Percentiles rank a stretch among this genome's conserved stretches.
These are phyloP conservation scores for Alloteropsis angusta DNA, from an alignment of 202 grass and related monocot genomes.

Conservation along the genomic window DNA sequence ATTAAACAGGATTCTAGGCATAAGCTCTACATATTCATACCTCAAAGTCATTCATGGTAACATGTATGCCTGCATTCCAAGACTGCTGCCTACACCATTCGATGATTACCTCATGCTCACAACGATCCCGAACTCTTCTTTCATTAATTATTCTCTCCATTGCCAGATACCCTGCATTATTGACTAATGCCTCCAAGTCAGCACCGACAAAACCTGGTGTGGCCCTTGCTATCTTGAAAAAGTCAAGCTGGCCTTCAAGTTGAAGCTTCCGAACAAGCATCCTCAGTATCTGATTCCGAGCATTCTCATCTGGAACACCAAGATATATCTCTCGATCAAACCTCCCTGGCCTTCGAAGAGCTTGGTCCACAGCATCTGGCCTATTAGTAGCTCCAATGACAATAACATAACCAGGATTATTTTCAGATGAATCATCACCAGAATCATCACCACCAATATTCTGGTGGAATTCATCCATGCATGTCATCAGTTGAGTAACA, in stretches of 20 bases:
- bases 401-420: slow-evolving; percentile 65
- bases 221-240: slow-evolving; percentile 70
- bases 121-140: slow-evolving; percentile 24
- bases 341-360: slow-evolving; percentile 70
- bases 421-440: slow-evolving; percentile 39
- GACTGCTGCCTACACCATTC: slow-evolving; percentile 74
- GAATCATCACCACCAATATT: slow-evolving; percentile 23
- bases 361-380: slow-evolving; percentile 79
- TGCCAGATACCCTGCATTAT: slow-evolving; percentile 75
- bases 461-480: slow-evolving; percentile 82
- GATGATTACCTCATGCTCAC: slow-evolving; percentile 8
- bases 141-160: slow-evolving; percentile 70
- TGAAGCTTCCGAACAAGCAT: slow-evolving; percentile 51
- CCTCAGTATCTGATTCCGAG: slow-evolving; percentile 54
- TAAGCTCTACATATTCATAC: slow-evolving; percentile 16
- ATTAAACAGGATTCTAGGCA: not conserved
- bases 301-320: slow-evolving; percentile 73
- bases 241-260: slow-evolving; percentile 57
- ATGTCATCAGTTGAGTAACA: slow-evolving; percentile 80
- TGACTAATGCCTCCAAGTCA: slow-evolving; percentile 60
- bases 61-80: slow-evolving; percentile 51
- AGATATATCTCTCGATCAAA: slow-evolving; percentile 83
- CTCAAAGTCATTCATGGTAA: slow-evolving; percentile 71
- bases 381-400: slow-evolving; percentile 88
- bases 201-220: slow-evolving; percentile 89